Evolutionary conservation across 176 grass and related monocot genomes (phyloP), one percentile per base, ranked within the genome.

Genomic region (bread wheat (Triticum aestivum)): DNA sequence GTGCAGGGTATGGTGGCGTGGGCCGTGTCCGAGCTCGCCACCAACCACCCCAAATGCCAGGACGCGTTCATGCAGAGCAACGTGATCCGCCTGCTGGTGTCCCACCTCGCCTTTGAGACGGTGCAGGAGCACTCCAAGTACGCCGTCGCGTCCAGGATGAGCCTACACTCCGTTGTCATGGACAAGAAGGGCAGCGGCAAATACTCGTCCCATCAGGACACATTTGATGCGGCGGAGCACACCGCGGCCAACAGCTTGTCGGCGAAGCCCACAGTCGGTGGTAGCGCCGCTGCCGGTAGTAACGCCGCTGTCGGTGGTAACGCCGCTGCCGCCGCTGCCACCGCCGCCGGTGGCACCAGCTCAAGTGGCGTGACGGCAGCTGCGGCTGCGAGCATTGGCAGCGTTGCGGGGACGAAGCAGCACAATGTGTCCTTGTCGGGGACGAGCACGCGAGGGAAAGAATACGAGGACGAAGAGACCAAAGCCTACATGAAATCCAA

Each of bases 111-210:
- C 5, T 92, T 95, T 73, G 96, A 98, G 86, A 95, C 96, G 3
- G 91, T 96, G n/a, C 93, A 98, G 85, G 96, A 98, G 84, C 96
- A 98, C 86, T 92, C 88, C 90, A 96, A 94, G 79, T 96, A 98
- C 87, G 83, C 88, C 38, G 78, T 95, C 65, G 72, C 69, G 0
- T 87, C 92, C 44, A 83, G 54, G 27, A 79, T 94, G 86, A 94
- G 91, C 27, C 85, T 98, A 21, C 93, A 98, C 52, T 89, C 93
- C 23, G 93, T 94, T 3, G 30, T 98, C 47, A 87, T 98, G 84
- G 95, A 91, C 87, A 97, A 91, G 78, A 97, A 94, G 68, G 90
- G 78, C 85, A 90, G 4, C 34, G 20, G 13, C 42, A 74, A 34
- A 34, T 15, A 68, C 2, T 27, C 44, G 3, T 45, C 79, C 58